A percentile compares a stretch with the other conserved stretches of the same genome.
phyloP scores from a whole-genome alignment of 1,284 basidiomycete species.

The Naganishia sp. region DNA sequence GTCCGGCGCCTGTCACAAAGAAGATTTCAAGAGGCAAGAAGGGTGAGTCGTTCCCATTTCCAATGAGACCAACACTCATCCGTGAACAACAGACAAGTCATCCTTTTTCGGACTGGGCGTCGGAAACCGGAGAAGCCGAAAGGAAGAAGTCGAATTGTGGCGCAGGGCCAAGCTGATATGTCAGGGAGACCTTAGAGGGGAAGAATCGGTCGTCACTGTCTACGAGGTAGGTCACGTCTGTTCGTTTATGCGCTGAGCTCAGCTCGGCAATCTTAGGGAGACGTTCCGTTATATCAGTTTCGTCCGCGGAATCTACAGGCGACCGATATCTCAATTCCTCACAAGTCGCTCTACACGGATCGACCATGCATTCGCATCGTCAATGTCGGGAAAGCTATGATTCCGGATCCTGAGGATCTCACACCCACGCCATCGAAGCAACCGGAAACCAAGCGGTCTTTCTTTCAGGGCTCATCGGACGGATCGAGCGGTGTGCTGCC shows the following conservation, averaged over 20 bases:
- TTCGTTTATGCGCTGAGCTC: neutral
- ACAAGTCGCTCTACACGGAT: conserved; percentile 18
- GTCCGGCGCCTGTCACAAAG: neutral
- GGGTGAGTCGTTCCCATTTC: neutral
- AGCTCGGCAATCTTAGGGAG: neutral
- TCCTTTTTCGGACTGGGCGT: conserved; percentile 24
- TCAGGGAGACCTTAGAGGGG: conserved; percentile 14
- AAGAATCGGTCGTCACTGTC: conserved; percentile 13
- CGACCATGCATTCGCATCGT: conserved; percentile 19
- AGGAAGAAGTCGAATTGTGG: conserved; percentile 24
- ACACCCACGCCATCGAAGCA: conserved; percentile 6
- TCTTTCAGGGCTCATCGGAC: conserved; percentile 1
- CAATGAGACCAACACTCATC: neutral
- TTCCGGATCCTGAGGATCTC: neutral
- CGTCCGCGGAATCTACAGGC: conserved; percentile 15
- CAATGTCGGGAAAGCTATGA: conserved; percentile 14
- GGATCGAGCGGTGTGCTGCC: neutral
- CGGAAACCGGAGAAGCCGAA: conserved; percentile 16
- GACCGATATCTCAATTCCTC: conserved; percentile 22
- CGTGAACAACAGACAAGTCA: neutral
- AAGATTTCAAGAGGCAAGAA: conserved; percentile 16
- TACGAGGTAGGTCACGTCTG: conserved; percentile 9
- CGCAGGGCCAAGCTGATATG: conserved; percentile 17
- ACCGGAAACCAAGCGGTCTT: conserved; percentile 5
- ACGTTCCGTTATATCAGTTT: conserved; percentile 9